phyloP scores from a whole-genome alignment of 306 rosid species.

The Arachis stenosperma region DNA sequence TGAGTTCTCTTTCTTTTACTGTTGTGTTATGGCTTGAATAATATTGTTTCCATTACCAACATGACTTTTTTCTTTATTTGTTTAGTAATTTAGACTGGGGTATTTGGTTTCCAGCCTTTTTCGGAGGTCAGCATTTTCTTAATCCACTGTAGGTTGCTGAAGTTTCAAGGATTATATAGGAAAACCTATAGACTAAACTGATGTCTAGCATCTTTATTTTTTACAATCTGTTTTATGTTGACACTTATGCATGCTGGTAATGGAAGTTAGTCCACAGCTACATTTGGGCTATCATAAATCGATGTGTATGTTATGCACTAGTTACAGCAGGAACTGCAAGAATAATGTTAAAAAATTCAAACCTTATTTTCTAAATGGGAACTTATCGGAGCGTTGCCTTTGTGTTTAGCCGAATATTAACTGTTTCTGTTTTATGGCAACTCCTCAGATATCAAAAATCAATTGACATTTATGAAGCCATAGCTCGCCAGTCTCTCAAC shows the following conservation, averaged over 20 bases:
- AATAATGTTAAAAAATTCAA: slow-evolving; percentile 10
- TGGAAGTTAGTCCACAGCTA: slow-evolving; percentile 13
- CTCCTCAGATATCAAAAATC: slow-evolving; percentile 76
- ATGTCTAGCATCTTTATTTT: slow-evolving; percentile 31
- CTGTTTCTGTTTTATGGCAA: slow-evolving; percentile 26
- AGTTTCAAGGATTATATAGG: slow-evolving; percentile 2
- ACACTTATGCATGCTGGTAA: slow-evolving; percentile 12
- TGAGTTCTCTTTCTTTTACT: slow-evolving; percentile 20
- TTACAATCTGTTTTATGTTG: slow-evolving; percentile 21
- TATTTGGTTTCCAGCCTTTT: slow-evolving; percentile 23
- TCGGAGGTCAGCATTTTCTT: slow-evolving; percentile 3
- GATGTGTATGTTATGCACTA: slow-evolving; percentile 22
- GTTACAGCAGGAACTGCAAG: slow-evolving; percentile 15
- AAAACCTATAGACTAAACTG: slow-evolving; percentile 27
- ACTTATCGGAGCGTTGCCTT: slow-evolving; percentile 11
- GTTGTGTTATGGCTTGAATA: slow-evolving; percentile 12
- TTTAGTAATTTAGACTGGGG: slow-evolving; percentile 17
- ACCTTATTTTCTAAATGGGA: slow-evolving; percentile 20
- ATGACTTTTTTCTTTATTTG: slow-evolving; percentile 10
- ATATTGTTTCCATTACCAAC: slow-evolving; percentile 7
- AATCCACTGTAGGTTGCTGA: slow-evolving; percentile 30
- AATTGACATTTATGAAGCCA: slow-evolving; percentile 81
- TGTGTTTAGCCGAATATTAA: slow-evolving; percentile 12
- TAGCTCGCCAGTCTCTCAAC: slow-evolving; percentile 86
- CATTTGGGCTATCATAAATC: not conserved